These are phyloP conservation scores for Stephanodiscus triporus DNA, from an alignment of 108 stramenopile species.

Conservation along the genomic window DNA sequence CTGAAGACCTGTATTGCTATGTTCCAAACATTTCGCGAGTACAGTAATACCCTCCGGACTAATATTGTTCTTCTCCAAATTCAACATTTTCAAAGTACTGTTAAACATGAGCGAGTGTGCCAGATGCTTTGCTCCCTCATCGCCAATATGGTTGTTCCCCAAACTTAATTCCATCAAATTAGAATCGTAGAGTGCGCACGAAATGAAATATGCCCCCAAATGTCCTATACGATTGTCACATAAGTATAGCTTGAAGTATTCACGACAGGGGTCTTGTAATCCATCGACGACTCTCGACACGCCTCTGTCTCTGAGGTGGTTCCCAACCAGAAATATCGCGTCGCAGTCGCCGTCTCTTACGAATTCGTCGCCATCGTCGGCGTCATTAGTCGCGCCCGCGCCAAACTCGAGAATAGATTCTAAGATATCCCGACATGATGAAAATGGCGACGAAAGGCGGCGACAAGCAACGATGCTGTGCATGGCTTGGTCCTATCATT, in stretches of 20 bases:
- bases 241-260: constrained; percentile 26
- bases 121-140: constrained; percentile 43
- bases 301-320: constrained; percentile 6
- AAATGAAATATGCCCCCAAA: constrained; percentile 48
- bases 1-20: constrained; percentile 26
- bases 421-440: neutral
- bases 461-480: neutral
- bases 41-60: constrained; percentile 30
- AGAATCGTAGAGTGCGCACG: constrained; percentile 29
- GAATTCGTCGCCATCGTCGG: neutral
- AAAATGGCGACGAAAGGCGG: neutral
- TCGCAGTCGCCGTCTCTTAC: neutral
- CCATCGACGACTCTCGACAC: constrained; percentile 5
- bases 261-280: constrained; percentile 12
- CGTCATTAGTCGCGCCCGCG: neutral
- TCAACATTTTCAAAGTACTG: constrained; percentile 41
- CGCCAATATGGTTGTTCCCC: constrained; percentile 50
- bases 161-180: constrained; percentile 52
- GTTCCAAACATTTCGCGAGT: constrained; percentile 42
- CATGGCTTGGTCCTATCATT: neutral
- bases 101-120: constrained; percentile 31
- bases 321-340: neutral
- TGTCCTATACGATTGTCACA: constrained; percentile 15
- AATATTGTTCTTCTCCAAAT: constrained; percentile 60
- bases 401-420: neutral